These are phyloP conservation scores for Ceratobasidium sp. DNA, from an alignment of 1,284 basidiomycete genomes.

Conservation along the genomic window DNA sequence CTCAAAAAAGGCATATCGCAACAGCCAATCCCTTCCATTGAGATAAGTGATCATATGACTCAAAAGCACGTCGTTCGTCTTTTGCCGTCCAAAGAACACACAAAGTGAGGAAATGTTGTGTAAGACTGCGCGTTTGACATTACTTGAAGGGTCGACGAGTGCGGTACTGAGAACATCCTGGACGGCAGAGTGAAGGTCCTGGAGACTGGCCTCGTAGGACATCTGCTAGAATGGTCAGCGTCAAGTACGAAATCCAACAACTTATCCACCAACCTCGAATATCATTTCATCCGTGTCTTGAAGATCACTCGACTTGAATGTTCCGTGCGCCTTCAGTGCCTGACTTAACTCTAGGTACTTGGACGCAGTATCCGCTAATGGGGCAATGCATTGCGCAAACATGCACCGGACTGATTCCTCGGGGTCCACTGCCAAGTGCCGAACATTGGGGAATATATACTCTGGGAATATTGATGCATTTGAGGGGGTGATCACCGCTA, in stretches of 20 bases:
- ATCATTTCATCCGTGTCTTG: conserved; percentile 80
- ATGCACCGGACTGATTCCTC: conserved; percentile 90
- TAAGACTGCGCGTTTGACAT: conserved; percentile 66
- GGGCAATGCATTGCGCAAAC: conserved; percentile 88
- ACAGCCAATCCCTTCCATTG: conserved; percentile 93
- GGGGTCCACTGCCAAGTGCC: conserved; percentile 81
- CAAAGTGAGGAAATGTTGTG: conserved; percentile 87
- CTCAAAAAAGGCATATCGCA: conserved; percentile 93
- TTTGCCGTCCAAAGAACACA: conserved; percentile 90
- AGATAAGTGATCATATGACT: conserved; percentile 99
- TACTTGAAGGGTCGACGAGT: conserved; percentile 61
- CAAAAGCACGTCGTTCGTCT: conserved; percentile 93
- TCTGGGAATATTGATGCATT: conserved; percentile 90
- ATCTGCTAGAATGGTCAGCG: conserved; percentile 62
- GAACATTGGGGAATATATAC: conserved; percentile 93
- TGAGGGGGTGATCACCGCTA: conserved; percentile 88
- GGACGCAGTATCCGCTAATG: conserved; percentile 84
- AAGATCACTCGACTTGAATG: conserved; percentile 71
- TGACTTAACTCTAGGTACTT: conserved; percentile 93
- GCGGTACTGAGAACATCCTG: conserved; percentile 88
- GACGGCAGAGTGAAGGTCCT: conserved; percentile 85
- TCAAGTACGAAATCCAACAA: not conserved
- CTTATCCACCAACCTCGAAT: conserved; percentile 68
- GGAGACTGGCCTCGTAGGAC: conserved; percentile 86
- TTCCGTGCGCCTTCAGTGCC: conserved; percentile 83